Evolutionary conservation across 2,329 filamentous ascomycete species (phyloP).

Genomic region (Chaetomium olivaceum): DNA sequence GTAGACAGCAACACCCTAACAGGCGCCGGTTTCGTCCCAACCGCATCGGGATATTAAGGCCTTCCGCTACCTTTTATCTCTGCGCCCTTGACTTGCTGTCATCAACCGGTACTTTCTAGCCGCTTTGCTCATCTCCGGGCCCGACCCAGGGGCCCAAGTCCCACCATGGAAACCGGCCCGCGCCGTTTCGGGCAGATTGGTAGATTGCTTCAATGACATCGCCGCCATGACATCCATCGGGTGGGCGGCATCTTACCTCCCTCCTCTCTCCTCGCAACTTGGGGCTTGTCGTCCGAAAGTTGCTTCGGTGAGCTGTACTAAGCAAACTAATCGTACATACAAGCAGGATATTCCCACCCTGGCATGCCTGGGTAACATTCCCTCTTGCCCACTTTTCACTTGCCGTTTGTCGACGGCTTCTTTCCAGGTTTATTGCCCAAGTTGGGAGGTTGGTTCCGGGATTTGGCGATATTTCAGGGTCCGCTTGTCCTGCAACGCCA

Average conservation of each 20-base stretch:
- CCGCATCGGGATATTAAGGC: neutral
- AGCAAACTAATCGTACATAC: neutral
- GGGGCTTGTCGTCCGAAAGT: neutral
- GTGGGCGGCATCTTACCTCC: neutral
- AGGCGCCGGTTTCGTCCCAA: neutral
- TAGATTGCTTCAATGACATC: conserved; percentile 14
- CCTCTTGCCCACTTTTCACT: neutral
- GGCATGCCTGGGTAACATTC: too few species aligned
- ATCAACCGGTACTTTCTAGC: neutral
- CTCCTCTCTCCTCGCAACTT: neutral
- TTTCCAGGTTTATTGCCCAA: neutral
- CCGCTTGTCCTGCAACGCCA: conserved; percentile 13
- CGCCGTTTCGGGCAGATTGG: conserved; percentile 16
- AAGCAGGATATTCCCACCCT: neutral
- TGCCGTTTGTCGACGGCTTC: neutral
- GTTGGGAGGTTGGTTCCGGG: conserved; percentile 5
- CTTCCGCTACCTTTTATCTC: neutral
- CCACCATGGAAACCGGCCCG: conserved; percentile 16
- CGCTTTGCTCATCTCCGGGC: conserved; percentile 7
- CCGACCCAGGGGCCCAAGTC: neutral
- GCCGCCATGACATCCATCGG: neutral
- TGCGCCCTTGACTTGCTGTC: neutral
- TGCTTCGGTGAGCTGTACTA: neutral
- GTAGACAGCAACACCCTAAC: neutral
- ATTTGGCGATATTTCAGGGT: conserved; percentile 20